Evolutionary conservation across 2,329 filamentous ascomycete genomes (phyloP), one percentile per base, ranked within the genome.

Genomic region (Aureobasidium sp.): DNA sequence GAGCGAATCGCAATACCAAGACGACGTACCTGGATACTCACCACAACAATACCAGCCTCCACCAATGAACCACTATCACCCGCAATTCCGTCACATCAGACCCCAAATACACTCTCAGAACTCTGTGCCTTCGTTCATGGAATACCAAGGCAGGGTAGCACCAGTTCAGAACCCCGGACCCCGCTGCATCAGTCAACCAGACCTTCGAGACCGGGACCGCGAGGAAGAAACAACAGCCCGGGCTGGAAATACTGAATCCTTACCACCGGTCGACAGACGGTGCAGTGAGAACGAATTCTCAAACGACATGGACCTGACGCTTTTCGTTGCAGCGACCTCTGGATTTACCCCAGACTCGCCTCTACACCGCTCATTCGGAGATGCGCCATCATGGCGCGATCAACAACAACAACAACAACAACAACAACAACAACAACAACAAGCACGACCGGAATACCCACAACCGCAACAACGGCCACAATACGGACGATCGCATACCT

Each of bases 261-360:
- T 23, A 33, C n/a, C 42, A 29, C 23, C 42, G 7, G 11, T 33
- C 7, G 55, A 58, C 19, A 49, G 55, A 40, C 55, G 43, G 3
- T 19, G 31, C 21, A 47, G 55, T 17, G 42, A 47, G 6, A 47
- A 29, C 10, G 42, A 37, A 11, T 69, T 71, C 61, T 64, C 63
- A 6, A 65, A 69, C 51, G 66, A 67, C 45, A 64, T 67, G 46
- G 69, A 71, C 31, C 68, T 70, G 54, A 64, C 65, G 25, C 60
- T 71, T 4, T 71, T 71, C 47, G 69, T 67, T 4, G 66, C 69
- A 47, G 70, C 70, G 13, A 71, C 69, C 4, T 67, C 67, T 13
- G 70, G 70, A 15, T 62, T 71, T 13, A 68, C 64, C 10, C 67
- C 67, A 9, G 54, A 61, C 10, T 55, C 53, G 21, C 60, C 42